Evolutionary conservation across 306 rosid genomes (phyloP), one percentile per base, ranked within the genome.

Genomic region (Ceratonia siliqua): DNA sequence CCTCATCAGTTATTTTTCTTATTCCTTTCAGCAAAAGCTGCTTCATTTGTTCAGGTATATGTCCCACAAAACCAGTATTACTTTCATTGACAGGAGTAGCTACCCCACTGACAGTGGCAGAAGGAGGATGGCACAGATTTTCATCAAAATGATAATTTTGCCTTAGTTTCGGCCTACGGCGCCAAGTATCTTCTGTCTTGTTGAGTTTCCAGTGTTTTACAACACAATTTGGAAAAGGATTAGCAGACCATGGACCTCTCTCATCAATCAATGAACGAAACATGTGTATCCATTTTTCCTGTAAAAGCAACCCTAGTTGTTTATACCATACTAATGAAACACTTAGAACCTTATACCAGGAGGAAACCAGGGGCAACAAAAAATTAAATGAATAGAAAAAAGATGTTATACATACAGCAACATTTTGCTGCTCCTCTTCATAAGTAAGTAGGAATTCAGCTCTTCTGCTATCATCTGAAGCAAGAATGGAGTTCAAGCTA

Each of bases 181-280:
- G 93, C 97, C 90, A 90, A 28, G 73, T 75, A 77, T 94, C 97
- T 81, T 94, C 98, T 62, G 89, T 90, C 91, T 94, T 94, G 82
- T 94, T 97, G 70, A 91, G 96, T 81, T 94, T 94, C 98, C 98
- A 94, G 81, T 84, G 90, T 70, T 87, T 87, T 46, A 82, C 72
- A 80, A 86, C 72, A 84, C 62, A 55, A 84, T 88, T 88, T 74
- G 97, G 95, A 81, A 87, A 91, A 67, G 90, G 94, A 65, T 88
- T 91, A 24, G 97, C 82, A 80, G 97, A 94, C 98, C 98, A 94
- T 2, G 98, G 96, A 79, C 98, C 98, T 76, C 98, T 89, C 86
- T 94, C 98, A 79, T 94, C 98, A 80, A 87, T 94, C 81, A 94
- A 83, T 80, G 97, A 86, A 32, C 98, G 98, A 77, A 90, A 91